phyloP scores from a whole-genome alignment of 2,329 filamentous ascomycete species.

The Colletotrichum godetiae region DNA sequence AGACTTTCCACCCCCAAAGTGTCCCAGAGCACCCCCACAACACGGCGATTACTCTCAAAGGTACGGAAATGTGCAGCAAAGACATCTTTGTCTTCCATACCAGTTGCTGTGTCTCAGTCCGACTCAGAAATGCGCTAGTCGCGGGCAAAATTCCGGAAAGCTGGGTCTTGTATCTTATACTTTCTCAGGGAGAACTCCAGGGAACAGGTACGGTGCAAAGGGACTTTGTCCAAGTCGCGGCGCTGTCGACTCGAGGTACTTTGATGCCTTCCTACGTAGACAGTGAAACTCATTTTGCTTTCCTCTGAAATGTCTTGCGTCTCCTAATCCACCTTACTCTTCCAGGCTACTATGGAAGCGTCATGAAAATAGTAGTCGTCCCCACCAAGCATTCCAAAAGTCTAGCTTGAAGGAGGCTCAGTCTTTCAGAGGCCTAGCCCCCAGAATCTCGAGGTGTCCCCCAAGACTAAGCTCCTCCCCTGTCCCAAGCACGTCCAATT shows the following conservation, averaged over 20 bases:
- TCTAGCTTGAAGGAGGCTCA: not conserved
- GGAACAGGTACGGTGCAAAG: not conserved
- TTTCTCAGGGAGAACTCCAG: not conserved
- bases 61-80: not conserved
- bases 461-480: not conserved
- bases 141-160: not conserved
- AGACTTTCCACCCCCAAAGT: not conserved
- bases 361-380: not conserved
- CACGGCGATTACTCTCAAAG: not conserved
- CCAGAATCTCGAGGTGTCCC: not conserved
- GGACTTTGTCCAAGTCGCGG: not conserved
- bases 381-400: not conserved
- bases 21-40: not conserved
- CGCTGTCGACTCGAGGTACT: not conserved
- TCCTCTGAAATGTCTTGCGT: not conserved
- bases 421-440: not conserved
- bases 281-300: not conserved
- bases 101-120: not conserved
- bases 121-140: not conserved
- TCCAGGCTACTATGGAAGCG: not conserved
- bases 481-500: conserved; percentile 11
- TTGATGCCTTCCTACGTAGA: not conserved
- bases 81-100: not conserved
- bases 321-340: not conserved
- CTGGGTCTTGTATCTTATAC: not conserved